Percentiles rank a stretch among this genome's conserved stretches.
Evolutionary conservation across 345 rosid species (phyloP).

Genomic region (Turnera subulata): DNA sequence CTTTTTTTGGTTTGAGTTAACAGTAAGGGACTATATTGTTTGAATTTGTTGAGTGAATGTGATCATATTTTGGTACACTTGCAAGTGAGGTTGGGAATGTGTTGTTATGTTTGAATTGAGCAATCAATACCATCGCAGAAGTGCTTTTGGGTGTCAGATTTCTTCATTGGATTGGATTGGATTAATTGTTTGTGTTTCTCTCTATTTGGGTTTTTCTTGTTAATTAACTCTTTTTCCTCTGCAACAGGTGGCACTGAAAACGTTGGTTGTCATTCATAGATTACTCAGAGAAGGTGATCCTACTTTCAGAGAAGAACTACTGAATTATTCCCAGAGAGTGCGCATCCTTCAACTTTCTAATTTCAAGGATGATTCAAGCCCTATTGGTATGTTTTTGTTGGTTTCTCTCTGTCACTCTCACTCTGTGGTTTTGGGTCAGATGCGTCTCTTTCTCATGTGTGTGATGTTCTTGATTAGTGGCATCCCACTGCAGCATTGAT

Average conservation of each 20-base stretch:
- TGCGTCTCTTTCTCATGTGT: no score
- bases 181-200: no score
- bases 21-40: no score
- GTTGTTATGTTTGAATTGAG: no score
- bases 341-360: slow-evolving; percentile 85
- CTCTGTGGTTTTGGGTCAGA: no score
- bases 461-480: background rate
- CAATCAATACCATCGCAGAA: no score
- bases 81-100: background rate
- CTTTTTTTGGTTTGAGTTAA: no score
- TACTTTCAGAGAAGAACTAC: slow-evolving; percentile 81
- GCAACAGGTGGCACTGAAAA: slow-evolving; percentile 85
- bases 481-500: slow-evolving; percentile 1
- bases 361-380: slow-evolving; percentile 98
- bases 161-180: no score
- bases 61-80: background rate
- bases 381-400: slow-evolving; percentile 49
- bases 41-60: no score
- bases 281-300: slow-evolving; percentile 92
- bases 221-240: background rate
- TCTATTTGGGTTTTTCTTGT: no score
- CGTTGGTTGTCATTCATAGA: slow-evolving; percentile 86
- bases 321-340: slow-evolving; percentile 77
- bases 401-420: background rate
- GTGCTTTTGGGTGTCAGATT: no score